These are phyloP conservation scores for Paraphaeosphaeria sporulosa DNA, from an alignment of 2,329 filamentous ascomycete species.

Conservation along the genomic window DNA sequence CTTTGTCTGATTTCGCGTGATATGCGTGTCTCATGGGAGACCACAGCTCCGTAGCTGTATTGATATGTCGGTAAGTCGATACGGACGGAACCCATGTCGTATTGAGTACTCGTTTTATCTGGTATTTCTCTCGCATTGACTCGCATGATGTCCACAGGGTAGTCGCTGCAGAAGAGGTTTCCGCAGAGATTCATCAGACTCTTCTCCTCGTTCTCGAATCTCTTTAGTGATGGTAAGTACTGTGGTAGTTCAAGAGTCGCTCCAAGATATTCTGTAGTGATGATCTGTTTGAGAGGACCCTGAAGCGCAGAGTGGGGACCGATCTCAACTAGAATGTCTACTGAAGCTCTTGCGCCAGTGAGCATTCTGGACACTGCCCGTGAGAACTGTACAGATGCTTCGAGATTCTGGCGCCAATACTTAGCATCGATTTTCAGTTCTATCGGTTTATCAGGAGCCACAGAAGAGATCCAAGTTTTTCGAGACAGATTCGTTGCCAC, in stretches of 20 bases:
- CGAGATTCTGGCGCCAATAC: conserved; percentile 33
- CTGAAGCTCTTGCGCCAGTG: neutral
- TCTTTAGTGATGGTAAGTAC: conserved; percentile 20
- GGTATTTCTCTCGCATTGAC: too few relatives aligned
- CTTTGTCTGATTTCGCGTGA: conserved; percentile 21
- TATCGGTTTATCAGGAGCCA: conserved; percentile 12
- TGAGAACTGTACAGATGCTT: conserved; percentile 27
- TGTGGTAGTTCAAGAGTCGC: neutral
- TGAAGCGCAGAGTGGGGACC: conserved; percentile 11
- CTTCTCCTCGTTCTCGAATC: conserved; percentile 17
- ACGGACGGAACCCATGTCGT: neutral
- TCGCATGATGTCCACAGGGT: too few relatives aligned
- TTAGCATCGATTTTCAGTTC: neutral
- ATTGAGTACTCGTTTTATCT: too few relatives aligned
- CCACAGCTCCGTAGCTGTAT: conserved; percentile 24
- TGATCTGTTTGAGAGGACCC: conserved; percentile 11
- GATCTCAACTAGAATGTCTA: conserved; percentile 14
- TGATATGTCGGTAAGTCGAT: conserved; percentile 27
- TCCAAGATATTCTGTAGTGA: too few relatives aligned
- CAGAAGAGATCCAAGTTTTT: conserved; percentile 22
- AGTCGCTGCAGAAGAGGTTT: too few relatives aligned
- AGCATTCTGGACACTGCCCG: conserved; percentile 11
- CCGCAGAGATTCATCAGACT: conserved; percentile 24
- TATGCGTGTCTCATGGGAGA: conserved; percentile 24
- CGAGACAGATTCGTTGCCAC: neutral